Evolutionary conservation across 495 filamentous ascomycete genomes (phyloP).

Genomic region (Talaromyces stipitatus): DNA sequence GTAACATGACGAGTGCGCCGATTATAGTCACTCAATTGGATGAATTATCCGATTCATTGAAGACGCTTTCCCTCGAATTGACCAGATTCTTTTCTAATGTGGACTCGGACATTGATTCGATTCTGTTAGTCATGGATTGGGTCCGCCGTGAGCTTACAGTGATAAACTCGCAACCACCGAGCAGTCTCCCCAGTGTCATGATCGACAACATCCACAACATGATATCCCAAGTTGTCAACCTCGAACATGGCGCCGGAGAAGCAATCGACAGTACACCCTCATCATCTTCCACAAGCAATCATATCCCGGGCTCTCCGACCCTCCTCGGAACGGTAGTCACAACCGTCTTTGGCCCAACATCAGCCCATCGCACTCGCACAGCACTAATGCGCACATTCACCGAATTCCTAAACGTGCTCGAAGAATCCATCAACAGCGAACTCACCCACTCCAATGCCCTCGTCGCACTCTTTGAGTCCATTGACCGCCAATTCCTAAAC

Average conservation of each 20-base stretch:
- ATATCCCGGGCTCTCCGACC: slow-evolving; percentile 46
- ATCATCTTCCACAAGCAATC: slow-evolving; percentile 32
- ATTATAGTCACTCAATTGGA: slow-evolving; percentile 80
- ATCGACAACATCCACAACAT: slow-evolving; percentile 76
- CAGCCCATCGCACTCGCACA: slow-evolving; percentile 66
- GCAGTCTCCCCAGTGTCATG: slow-evolving; percentile 51
- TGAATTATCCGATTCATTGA: slow-evolving; percentile 72
- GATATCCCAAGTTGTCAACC: slow-evolving; percentile 56
- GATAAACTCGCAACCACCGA: slow-evolving; percentile 44
- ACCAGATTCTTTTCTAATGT: slow-evolving; percentile 87
- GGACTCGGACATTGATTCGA: slow-evolving; percentile 84
- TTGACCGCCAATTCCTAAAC: slow-evolving; percentile 83
- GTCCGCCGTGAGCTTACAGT: slow-evolving; percentile 68
- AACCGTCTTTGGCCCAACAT: slow-evolving; percentile 68
- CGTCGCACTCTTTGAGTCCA: slow-evolving; percentile 76
- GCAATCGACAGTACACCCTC: slow-evolving; percentile 22
- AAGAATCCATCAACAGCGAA: slow-evolving; percentile 81
- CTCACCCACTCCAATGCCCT: slow-evolving; percentile 66
- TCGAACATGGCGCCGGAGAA: slow-evolving; percentile 40
- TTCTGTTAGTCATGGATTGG: slow-evolving; percentile 93
- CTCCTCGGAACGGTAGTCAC: slow-evolving; percentile 56
- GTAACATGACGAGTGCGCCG: slow-evolving; percentile 81
- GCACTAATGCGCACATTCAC: slow-evolving; percentile 80
- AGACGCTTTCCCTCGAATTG: slow-evolving; percentile 70
- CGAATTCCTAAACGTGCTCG: slow-evolving; percentile 78